Evolutionary conservation across 2,329 filamentous ascomycete genomes (phyloP).

Genomic region (Sodiomyces alkalinus): DNA sequence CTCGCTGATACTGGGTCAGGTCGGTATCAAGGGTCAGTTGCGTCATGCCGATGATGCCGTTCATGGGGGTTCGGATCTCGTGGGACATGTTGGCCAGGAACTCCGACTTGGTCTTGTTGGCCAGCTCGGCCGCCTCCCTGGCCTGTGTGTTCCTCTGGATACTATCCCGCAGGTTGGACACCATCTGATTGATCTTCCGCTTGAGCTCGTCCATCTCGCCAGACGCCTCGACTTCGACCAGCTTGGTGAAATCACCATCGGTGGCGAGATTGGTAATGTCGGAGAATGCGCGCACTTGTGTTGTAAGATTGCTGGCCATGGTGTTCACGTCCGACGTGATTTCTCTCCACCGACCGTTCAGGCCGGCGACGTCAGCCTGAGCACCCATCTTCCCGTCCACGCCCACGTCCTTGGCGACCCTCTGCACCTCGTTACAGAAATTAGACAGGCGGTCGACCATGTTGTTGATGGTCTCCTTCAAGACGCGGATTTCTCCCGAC

Average conservation of each 20-base stretch:
- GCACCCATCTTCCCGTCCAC: slow-evolving; percentile 98
- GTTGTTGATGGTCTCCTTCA: slow-evolving; percentile 97
- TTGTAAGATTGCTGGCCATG: slow-evolving; percentile 69
- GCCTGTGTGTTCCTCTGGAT: slow-evolving; percentile 95
- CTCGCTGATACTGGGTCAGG: slow-evolving; percentile 84
- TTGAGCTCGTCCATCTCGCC: slow-evolving; percentile 99
- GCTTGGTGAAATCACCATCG: slow-evolving; percentile 91
- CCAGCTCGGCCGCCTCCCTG: slow-evolving; percentile 86
- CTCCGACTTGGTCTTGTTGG: slow-evolving; percentile 96
- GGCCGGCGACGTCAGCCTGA: slow-evolving; percentile 83
- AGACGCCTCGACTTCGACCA: slow-evolving; percentile 91
- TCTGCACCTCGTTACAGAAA: slow-evolving; percentile 91
- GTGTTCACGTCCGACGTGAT: slow-evolving; percentile 96
- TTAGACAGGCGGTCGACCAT: slow-evolving; percentile 93
- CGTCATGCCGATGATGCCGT: slow-evolving; percentile 97
- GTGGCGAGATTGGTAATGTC: slow-evolving; percentile 98
- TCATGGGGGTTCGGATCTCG: slow-evolving; percentile 94
- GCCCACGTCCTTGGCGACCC: slow-evolving; percentile 89
- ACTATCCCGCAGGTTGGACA: slow-evolving; percentile 85
- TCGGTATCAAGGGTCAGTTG: slow-evolving; percentile 92
- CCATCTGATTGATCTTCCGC: slow-evolving; percentile 99
- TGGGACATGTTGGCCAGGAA: slow-evolving; percentile 99
- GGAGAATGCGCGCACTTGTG: slow-evolving; percentile 93
- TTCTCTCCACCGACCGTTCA: slow-evolving; percentile 93
- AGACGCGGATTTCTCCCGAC: slow-evolving; percentile 81